Evolutionary conservation across 305 asterid genomes (phyloP), one percentile per base, ranked within the genome.

Genomic region (Solanum hybrid): DNA sequence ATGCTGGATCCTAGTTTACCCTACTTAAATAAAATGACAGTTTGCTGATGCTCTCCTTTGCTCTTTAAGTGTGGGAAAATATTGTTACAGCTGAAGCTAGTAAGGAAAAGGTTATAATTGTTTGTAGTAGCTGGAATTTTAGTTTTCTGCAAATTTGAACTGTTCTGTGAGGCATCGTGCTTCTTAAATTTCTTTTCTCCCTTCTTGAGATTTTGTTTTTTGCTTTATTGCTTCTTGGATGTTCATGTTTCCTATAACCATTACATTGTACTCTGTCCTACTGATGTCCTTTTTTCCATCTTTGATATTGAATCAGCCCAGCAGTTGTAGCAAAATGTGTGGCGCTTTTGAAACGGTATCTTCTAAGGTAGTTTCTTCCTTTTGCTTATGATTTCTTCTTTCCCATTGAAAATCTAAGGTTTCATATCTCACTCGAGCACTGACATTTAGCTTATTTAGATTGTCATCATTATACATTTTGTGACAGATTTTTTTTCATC

Each of bases 261-360:
- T 85, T 85, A 85, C 31, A 32, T 87, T 57, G 90, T 31, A 90
- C 39, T 84, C 73, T 93, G 92, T 89, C 31, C 81, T 41, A 72
- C 91, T 93, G 80, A 90, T 88, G 79, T 79, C 38, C 26, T 79
- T 20, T 89, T 36, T 61, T 86, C 11, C 26, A 26, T 83, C 15
- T 86, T 65, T 81, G 13, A 36, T 34, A 27, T 83, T 92, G 86
- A 91, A 91, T 45, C 99, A 98, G 99, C 92, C 99, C 99, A 82
- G 99, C 99, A 85, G 99, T 98, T 86, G 99, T 98, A 90, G 99
- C 97, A 92, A 96, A 98, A 92, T 98, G 98, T 89, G 98, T 97
- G 93, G 95, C 96, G 26, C 98, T 97, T 91, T 93, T 98, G 94
- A 98, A 97, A 92, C 98, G 99, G 72, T 94, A 96, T 92, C 98